Percentiles rank a stretch among this genome's conserved stretches.
Evolutionary conservation across 352 stramenopile genomes (phyloP).

Genomic region (Blastocystis hominis): DNA sequence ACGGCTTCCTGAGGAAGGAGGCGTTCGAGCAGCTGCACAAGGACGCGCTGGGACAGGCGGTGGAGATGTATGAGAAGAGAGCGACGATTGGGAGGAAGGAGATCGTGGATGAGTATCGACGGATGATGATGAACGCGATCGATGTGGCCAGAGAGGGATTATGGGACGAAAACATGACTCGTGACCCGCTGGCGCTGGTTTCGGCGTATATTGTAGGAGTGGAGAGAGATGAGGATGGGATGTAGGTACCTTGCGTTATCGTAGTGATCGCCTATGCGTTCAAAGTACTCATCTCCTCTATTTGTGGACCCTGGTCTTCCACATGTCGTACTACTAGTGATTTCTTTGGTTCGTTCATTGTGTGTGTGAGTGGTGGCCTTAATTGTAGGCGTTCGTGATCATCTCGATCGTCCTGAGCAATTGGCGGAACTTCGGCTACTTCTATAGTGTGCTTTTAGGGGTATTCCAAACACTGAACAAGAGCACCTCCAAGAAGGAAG

Average conservation of each 20-base stretch:
- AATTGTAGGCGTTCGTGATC: not conserved
- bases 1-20: slow-evolving; percentile 15
- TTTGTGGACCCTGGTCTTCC: not conserved
- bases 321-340: slow-evolving; percentile 4
- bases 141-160: not conserved
- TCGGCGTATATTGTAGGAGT: not conserved
- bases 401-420: slow-evolving; percentile 19
- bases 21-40: slow-evolving; percentile 1
- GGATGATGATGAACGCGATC: not conserved
- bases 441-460: not conserved
- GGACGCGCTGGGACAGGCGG: not conserved
- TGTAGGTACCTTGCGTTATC: not conserved
- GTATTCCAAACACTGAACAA: slow-evolving; percentile 30
- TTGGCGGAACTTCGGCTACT: not conserved
- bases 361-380: not conserved
- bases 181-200: not conserved
- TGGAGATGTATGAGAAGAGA: not conserved
- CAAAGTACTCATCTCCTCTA: not conserved
- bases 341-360: slow-evolving; percentile 9
- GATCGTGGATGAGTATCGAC: not conserved
- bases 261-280: not conserved
- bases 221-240: not conserved
- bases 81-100: slow-evolving; percentile 24
- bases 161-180: slow-evolving; percentile 4
- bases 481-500: not conserved